Evolutionary conservation across 441 rosid species (phyloP).

Genomic region (Arabidopsis lyrata): DNA sequence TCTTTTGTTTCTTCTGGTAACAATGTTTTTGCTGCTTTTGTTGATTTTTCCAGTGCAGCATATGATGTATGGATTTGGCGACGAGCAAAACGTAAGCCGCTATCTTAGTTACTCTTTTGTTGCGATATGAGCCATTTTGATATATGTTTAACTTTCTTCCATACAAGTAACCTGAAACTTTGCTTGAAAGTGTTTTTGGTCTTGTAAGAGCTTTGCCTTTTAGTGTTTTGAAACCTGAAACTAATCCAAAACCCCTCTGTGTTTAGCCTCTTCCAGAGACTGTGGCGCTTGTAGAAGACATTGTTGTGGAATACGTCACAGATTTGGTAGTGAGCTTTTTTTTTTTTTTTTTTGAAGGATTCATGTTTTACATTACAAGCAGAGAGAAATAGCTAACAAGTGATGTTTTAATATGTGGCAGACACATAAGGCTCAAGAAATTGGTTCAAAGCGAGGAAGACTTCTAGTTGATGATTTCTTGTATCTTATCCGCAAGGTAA

Average conservation of each 20-base stretch:
- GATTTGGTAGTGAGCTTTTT: conserved; percentile 65
- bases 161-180: neutral
- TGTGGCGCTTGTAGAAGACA: conserved; percentile 91
- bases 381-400: conserved; percentile 8
- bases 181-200: no score
- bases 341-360: neutral
- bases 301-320: conserved; percentile 89
- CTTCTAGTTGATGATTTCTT: conserved; percentile 83
- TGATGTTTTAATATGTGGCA: conserved; percentile 34
- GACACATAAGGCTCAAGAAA: conserved; percentile 93
- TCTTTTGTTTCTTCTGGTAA: neutral
- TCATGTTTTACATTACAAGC: neutral
- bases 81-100: conserved; percentile 80
- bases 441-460: conserved; percentile 86
- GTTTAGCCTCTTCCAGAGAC: conserved; percentile 91
- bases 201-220: no score
- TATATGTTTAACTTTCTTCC: neutral
- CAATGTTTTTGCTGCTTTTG: neutral
- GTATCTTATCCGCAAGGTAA: conserved; percentile 83
- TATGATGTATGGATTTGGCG: conserved; percentile 98
- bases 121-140: neutral
- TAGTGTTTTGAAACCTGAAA: no score
- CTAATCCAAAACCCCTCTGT: no score
- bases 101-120: neutral
- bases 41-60: conserved; percentile 74